Evolutionary conservation across 257 asterid species (phyloP), one percentile per base, ranked within the genome.

Genomic region (Phtheirospermum japonicum): DNA sequence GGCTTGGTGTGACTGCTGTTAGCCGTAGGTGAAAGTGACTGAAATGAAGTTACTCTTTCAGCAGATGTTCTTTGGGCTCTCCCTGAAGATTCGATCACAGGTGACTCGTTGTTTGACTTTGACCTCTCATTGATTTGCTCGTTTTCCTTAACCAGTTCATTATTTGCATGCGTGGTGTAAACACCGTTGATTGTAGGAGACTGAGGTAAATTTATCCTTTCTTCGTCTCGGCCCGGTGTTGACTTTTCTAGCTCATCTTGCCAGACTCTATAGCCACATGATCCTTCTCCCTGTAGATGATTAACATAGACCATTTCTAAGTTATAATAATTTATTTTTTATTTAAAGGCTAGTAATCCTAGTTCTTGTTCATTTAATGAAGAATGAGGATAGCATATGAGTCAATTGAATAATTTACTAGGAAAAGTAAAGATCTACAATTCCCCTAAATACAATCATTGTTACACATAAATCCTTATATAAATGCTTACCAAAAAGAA

Each of bases 231-330:
- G 32, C 37, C 12, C 4, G 4, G 17, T 31, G 59, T 61, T 18
- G 52, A 54, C 64, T 1, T 65, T 67, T 49, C 53, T 2, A 74
- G 59, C 70, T 67, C 85, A 45, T 81, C 91, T 53, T 78, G 64
- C 82, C 80, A 79, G 54, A 68, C 64, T 57, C 60, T 71, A 67
- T 49, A 81, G 43, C 80, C 84, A 69, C 91, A 84, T 5, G 82
- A 76, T 63, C 85, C 91, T 68, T 84, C 77, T 19, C 80, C 91
- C 91, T 81, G 78, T 26, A 56, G 4, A 58, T 30, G 63, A 49
- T 36, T 54, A 6, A 65, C 14, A 60, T 10, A 33, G 2, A 17
- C 53, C 50, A 43, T 43, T 13, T 36, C 11, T 6, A 9, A 36
- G 11, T 2, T 0, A 36, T 36, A 6, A 6, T 36, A 6, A 36